Base-by-base conservation (phyloP, 2,329 filamentous ascomycete genomes). In the Pyrenochaeta sp. region DNA sequence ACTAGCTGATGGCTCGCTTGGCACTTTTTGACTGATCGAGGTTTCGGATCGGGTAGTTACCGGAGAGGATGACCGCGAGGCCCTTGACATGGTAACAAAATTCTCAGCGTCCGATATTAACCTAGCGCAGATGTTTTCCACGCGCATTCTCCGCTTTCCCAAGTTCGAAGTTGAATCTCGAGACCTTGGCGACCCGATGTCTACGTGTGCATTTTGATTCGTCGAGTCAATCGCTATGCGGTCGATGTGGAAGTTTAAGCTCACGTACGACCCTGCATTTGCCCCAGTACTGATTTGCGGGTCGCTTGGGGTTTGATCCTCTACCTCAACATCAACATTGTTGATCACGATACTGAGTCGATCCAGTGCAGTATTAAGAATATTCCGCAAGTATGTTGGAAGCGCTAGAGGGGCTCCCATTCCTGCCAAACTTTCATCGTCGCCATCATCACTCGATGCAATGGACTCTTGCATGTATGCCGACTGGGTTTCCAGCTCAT, bases 311-410 rank as follows among this genome's bases (percentile, higher is more conserved):
- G 78, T 61, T 39, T 81, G 77, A 60, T 82, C 78, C 44, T 91
- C 87, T 15, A 92, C 76, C 63, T 87, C 85, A 58, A 92, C 82
- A 10, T 82, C 83, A 50, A 94, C 83, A 21, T 85, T 82, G 45
- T 82, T 83, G 52, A 94, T 85, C 44, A 79, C 81, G 21, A 94
- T 77, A 68, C 90, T 85, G 49, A 88, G 81, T 40, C 90, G 84
- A 73, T 95, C 90, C 21, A 89, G 78, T 43, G 93, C 86, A 27
- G 90, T 89, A 61, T 92, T 87, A 5, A 94, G 75, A 60, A 92
- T 91, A 60, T 84, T 85, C 36, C 88, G 85, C 41, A 95, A 77
- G 59, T 92, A 91, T 0, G 79, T 80, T 5, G 90, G 90, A 4
- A 94, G 78, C 1, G 87, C 87, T 29, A 92, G 77, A 1, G 85